Percentiles rank a stretch among this genome's conserved stretches.
These are phyloP conservation scores for Linnemannia schmuckeri DNA, from an alignment of 192 early-diverging fungal species.

Conservation along the genomic window DNA sequence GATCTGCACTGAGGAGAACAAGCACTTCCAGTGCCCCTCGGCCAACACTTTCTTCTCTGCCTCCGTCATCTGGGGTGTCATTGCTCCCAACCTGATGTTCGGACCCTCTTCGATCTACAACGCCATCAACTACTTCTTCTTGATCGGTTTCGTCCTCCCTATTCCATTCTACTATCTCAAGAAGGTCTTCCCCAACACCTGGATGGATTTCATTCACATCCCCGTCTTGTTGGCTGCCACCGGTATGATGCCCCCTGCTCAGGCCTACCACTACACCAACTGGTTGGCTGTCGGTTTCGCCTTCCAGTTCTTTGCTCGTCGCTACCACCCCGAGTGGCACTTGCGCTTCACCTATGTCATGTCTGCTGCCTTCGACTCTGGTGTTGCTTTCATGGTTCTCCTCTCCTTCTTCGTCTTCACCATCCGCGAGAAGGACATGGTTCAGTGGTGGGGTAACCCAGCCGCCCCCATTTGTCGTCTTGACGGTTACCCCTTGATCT, in stretches of 20 bases:
- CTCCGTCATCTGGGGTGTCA: conserved; percentile 86
- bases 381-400: conserved; percentile 56
- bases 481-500: background rate
- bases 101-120: conserved; percentile 55
- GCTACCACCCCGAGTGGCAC: too few species aligned
- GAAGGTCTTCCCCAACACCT: conserved; percentile 64
- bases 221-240: conserved; percentile 65
- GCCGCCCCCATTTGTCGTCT: conserved; percentile 47
- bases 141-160: conserved; percentile 68
- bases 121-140: conserved; percentile 60
- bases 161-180: conserved; percentile 69
- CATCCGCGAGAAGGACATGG: conserved; percentile 14
- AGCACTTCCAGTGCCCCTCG: conserved; percentile 59
- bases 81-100: conserved; percentile 77
- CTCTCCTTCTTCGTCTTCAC: conserved; percentile 53
- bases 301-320: conserved; percentile 65
- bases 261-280: conserved; percentile 55
- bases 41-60: too few species aligned
- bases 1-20: conserved; percentile 51
- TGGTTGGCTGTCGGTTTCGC: conserved; percentile 63
- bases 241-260: conserved; percentile 68
- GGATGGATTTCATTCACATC: conserved; percentile 64
- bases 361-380: conserved; percentile 63
- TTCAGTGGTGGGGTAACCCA: conserved; percentile 31
- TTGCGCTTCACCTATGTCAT: too few species aligned